Evolutionary conservation across 208 protist genomes (phyloP), one percentile per base, ranked within the genome.

Genomic region (Herpetomonas samuelpessoai): DNA sequence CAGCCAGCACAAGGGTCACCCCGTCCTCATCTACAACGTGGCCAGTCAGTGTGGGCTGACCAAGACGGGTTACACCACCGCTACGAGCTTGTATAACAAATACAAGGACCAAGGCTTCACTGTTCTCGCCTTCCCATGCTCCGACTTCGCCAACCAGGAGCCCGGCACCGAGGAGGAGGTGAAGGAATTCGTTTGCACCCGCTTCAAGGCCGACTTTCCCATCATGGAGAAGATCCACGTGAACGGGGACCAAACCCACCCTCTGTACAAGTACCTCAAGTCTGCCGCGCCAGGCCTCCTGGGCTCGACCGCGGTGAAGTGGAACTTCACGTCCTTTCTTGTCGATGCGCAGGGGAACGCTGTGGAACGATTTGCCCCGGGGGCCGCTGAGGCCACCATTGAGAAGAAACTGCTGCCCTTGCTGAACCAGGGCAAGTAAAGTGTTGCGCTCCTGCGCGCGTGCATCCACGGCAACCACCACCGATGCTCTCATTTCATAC

Each of bases 281-380:
- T 41, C 73, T n/a, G 44, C 69, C 18, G 46, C 69, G 41, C 65
- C 76, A 53, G 92, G 92, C 27, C 44, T 83, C 26, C 59, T 90
- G 19, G 79, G 81, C 30, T 78, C 65, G 25, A 80, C 74, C 14
- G 35, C 76, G 0, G 84, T 98, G 51, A 97, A 95, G 75, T 97
- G 95, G 93, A 98, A 98, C 73, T 98, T 97, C 75, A 96, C 92
- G 2, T 95, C 89, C 16, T 98, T 98, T 58, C 71, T 97, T 30
- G 71, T 90, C 52, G 76, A 93, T 59, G 56, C 65, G 30, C 68
- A 92, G 49, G 89, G 89, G 22, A 57, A 79, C 16, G 69, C 82
- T 12, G 77, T 91, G 54, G 38, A 60, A 22, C 85, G 89, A 45
- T 95, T 88, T 65, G 78, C 86, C 0, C 86, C 86, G 19, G 86